phyloP scores from a whole-genome alignment of 2,329 filamentous ascomycete species.

The Stemphylium lycopersici region DNA sequence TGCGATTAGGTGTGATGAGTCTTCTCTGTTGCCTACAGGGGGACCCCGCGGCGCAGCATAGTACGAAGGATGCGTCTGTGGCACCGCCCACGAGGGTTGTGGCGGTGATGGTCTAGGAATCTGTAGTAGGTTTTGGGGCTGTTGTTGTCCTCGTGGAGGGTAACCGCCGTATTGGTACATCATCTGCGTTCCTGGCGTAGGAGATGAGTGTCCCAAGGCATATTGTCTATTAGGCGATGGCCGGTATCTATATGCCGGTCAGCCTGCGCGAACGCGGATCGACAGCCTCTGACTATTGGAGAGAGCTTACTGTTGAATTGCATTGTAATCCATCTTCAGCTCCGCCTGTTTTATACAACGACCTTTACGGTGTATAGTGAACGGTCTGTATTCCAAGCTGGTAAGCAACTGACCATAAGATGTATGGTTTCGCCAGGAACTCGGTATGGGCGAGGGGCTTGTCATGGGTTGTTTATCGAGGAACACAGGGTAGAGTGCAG shows the following conservation, averaged over 20 bases:
- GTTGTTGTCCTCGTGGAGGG: conserved; percentile 35
- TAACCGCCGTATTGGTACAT: conserved; percentile 46
- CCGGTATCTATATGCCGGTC: conserved; percentile 44
- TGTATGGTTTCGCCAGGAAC: conserved; percentile 20
- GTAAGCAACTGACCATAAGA: conserved; percentile 37
- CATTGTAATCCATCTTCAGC: conserved; percentile 53
- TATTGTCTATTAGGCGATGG: conserved; percentile 46
- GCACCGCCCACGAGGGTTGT: conserved; percentile 43
- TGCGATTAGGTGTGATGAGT: conserved; percentile 31
- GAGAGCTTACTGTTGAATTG: conserved; percentile 47
- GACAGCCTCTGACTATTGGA: conserved; percentile 6
- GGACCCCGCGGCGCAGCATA: conserved; percentile 34
- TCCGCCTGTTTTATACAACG: conserved; percentile 34
- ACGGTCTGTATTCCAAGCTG: conserved; percentile 25
- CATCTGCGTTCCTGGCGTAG: conserved; percentile 39
- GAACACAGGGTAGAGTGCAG: conserved; percentile 37
- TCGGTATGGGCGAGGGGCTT: conserved; percentile 29
- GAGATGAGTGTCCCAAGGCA: conserved; percentile 37
- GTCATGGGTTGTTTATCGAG: conserved; percentile 21
- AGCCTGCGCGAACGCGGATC: conserved; percentile 16
- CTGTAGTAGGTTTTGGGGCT: conserved; percentile 27
- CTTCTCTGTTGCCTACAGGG: conserved; percentile 32
- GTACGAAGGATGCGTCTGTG: conserved; percentile 43
- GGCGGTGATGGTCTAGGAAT: conserved; percentile 42
- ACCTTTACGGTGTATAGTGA: conserved; percentile 26